Evolutionary conservation across 306 rosid species (phyloP).

Genomic region (Rubus idaeus): DNA sequence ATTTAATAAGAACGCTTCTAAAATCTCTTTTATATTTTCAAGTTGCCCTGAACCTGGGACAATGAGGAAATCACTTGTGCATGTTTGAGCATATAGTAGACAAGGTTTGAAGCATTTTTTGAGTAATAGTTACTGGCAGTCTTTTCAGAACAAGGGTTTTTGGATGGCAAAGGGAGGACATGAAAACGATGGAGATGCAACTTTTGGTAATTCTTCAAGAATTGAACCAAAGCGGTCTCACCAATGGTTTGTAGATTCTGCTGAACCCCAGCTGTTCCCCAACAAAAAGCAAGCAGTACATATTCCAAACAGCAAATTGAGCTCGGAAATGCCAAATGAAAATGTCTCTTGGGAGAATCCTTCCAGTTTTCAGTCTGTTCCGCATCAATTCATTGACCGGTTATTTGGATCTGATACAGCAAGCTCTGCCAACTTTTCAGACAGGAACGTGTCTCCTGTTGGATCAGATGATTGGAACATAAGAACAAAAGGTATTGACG

Average conservation of each 20-base stretch:
- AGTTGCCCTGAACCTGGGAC: background rate
- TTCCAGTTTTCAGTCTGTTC: slow-evolving; percentile 52
- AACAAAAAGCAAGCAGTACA: slow-evolving; percentile 74
- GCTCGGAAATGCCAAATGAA: slow-evolving; percentile 51
- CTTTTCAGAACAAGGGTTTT: slow-evolving; percentile 68
- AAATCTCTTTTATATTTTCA: background rate
- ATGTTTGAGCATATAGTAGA: background rate
- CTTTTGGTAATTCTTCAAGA: slow-evolving; percentile 53
- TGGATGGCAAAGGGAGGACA: slow-evolving; percentile 65
- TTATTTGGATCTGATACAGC: slow-evolving; percentile 61
- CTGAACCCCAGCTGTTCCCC: slow-evolving; percentile 57
- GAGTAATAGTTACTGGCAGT: slow-evolving; percentile 27
- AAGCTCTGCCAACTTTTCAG: slow-evolving; percentile 46
- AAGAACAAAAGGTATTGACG: slow-evolving; percentile 47
- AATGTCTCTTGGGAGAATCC: slow-evolving; percentile 63
- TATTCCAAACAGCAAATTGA: slow-evolving; percentile 55
- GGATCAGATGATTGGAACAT: slow-evolving; percentile 49
- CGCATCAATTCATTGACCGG: slow-evolving; percentile 53
- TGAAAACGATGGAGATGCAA: slow-evolving; percentile 44
- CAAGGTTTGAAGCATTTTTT: background rate
- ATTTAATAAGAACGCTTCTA: background rate
- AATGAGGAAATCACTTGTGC: background rate
- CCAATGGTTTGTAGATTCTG: slow-evolving; percentile 69
- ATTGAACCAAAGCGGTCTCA: slow-evolving; percentile 69
- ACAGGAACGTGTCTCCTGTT: slow-evolving; percentile 49